Evolutionary conservation across 2,329 filamentous ascomycete genomes (phyloP), one percentile per base, ranked within the genome.

Genomic region (Penicillium corylophilum): DNA sequence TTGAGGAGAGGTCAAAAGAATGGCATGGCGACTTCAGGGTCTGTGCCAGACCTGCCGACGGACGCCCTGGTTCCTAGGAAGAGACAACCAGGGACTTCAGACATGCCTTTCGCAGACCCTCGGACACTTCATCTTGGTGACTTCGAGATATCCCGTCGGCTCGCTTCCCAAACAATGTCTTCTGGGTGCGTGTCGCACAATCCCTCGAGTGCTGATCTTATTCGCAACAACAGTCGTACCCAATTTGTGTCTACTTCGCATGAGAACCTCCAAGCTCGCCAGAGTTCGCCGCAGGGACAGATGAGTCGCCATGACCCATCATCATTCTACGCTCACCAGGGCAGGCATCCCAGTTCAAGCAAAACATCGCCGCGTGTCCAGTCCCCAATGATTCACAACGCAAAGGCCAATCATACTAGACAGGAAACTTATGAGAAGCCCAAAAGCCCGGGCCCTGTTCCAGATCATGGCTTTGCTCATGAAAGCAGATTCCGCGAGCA

Each of bases 401-500:
- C 20, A 44, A 44, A 5, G 9, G 24, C 41, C 41, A 13, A 12
- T 24, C 5, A 31, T 5, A 42, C 48, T 36, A 44, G n/a, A 10
- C 50, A 55, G 16, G 38, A 41, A 20, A 38, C 12, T 5, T 20
- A 20, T 5, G 16, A 18, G 2, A 20, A 38, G 18, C 9, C 9
- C 4, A 16, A 20, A 38, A 12, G 35, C 9, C 16, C 5, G 16
- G 16, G 18, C 2, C 35, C 35, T 38, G 18, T 18, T 5, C 4
- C 5, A 10, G 18, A 38, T 22, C 12, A 22, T 22, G 35, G 35
- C 18, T 38, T 13, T 20, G 8, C 20, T 4, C 16, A 38, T 20
- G 18, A 20, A 38, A 71, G 68, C 57, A 71, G 57, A 36, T 73
- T 72, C 44, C 64, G 55, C 22, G 71, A 72, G 44, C 59, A 70